Evolutionary conservation across 768 basidiomycete species (phyloP), one percentile per base, ranked within the genome.

Genomic region (Phlegmacium glaucopus): DNA sequence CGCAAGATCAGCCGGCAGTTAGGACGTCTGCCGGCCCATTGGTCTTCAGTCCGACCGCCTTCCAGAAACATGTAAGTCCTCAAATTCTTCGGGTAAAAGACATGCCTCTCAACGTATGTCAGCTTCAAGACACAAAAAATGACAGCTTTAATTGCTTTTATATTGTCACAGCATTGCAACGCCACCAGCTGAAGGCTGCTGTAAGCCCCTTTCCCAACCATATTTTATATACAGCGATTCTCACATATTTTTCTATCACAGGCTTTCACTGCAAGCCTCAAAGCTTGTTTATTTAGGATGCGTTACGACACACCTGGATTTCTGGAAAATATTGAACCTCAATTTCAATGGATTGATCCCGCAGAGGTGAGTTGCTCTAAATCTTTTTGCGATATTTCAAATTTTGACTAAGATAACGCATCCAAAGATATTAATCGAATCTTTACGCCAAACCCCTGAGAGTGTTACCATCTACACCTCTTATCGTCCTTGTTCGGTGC

Each of bases 301-400:
- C 72, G 72, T 38, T 77, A 77, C 48, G 70, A 74, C 43, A 45
- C 44, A 4, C 52, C 64, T 1, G 57, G 57, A 6, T 61, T 65
- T 52, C 45, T 69, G 15, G 54, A 51, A 18, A 48, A 57, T 6
- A 42, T 72, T 26, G 77, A 79, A 44, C 61, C 56, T 37, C 63
- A 69, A 6, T 79, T 71, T 56, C 47, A 49, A 34, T 83, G 79
- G 80, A 61, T 60, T 22, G 79, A 83, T 59, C 73, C 77, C 39
- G 79, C 75, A 26, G 70, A 75, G 63, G 78, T 77, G 59, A 55
- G 63, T 52, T 42, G 40, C 34, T 9, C 7, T 42, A n/a, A n/a
- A 12, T 15, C 35, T 39, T 28, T 41, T 47, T 35, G 43, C 22
- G 5, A 22, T 22, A 22, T 22, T 3, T 22, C 22, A 22, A 22